phyloP scores from a whole-genome alignment of 2,329 filamentous ascomycete genomes.

The Aspergillus sp. region DNA sequence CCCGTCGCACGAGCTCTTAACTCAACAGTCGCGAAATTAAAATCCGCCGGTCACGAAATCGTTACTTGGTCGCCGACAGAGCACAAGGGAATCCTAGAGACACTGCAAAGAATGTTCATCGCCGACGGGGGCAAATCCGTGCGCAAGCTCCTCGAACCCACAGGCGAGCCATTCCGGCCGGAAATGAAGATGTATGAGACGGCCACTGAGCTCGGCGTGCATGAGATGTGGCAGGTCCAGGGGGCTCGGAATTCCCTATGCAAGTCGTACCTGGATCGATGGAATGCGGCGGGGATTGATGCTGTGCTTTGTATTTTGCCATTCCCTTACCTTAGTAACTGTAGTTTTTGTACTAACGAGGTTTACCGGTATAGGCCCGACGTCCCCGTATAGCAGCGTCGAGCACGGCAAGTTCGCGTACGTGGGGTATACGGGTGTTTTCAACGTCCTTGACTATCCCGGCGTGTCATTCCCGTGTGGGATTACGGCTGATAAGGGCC shows the following conservation, averaged over 20 bases:
- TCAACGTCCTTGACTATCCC: conserved; percentile 21
- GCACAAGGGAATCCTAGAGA: conserved; percentile 4
- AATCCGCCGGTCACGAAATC: conserved; percentile 53
- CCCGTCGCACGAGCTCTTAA: conserved; percentile 60
- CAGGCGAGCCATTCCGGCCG: conserved; percentile 42
- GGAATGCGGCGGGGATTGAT: conserved; percentile 16
- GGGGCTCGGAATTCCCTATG: conserved; percentile 45
- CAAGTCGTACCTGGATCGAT: conserved; percentile 24
- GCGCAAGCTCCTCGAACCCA: conserved; percentile 21
- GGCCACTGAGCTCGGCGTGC: conserved; percentile 44
- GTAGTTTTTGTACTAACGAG: conserved; percentile 6
- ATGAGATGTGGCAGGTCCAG: conserved; percentile 52
- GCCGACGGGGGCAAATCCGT: conserved; percentile 53
- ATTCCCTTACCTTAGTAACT: not conserved
- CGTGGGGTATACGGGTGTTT: conserved; percentile 21
- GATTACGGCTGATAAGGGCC: conserved; percentile 13
- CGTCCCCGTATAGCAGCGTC: conserved; percentile 20
- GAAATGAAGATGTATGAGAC: conserved; percentile 49
- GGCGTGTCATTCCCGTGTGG: conserved; percentile 22
- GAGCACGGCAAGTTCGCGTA: conserved; percentile 20
- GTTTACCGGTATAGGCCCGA: conserved; percentile 13
- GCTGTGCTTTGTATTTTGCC: conserved; percentile 18
- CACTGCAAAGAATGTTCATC: conserved; percentile 37
- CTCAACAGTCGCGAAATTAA: conserved; percentile 52
- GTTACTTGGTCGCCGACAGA: conserved; percentile 29